Base-by-base conservation (phyloP, 2,329 filamentous ascomycete genomes). In the Aspergillus vadensis region DNA sequence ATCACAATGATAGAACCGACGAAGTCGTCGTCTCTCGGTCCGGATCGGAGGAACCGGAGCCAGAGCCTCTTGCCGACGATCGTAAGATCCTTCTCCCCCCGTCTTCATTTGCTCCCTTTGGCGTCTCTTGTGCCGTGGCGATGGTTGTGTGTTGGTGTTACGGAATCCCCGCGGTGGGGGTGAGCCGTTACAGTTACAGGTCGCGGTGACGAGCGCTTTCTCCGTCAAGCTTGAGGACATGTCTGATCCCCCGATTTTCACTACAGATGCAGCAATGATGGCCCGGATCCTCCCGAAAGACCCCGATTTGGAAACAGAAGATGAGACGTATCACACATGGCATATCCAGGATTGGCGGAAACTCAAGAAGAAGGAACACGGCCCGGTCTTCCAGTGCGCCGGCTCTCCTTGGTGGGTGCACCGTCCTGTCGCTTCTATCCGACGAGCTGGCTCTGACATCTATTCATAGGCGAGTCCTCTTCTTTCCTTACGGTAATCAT, bases 401-500 rank as follows among this genome's bases (percentile, higher is more conserved):
- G 93, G 91, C 53, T 89, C 87, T 73, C 95, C 94, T 75, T 99
- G 95, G 90, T 92, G 77, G 72, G 85, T 79, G 30, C 62, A 65
- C 61, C n/a, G 12, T 21, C 14, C n/a, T 36, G 14, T 61, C 32
- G 21, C 38, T 32, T 39, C 8, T 15, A 4, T 23, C n/a, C 14
- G 17, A 49, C 30, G 5, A 27, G 27, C 19, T 21, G 21, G 43
- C 50, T 61, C 66, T 78, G 66, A 77, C 62, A 53, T 32, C 27
- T n/a, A 32, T 51, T 47, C 44, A 53, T 67, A 93, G 90, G 95
- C 90, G 94, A 70, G 89, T 98, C 69, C 85, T 99, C 14, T 92
- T 99, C 74, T 99, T 99, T 72, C 94, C 95, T 0, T 92, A 88
- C 65, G 95, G 95, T 55, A 99, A 99, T 76, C 94, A 96, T 67